Evolutionary conservation across 441 rosid genomes (phyloP).

Genomic region (Daphne laureola): DNA sequence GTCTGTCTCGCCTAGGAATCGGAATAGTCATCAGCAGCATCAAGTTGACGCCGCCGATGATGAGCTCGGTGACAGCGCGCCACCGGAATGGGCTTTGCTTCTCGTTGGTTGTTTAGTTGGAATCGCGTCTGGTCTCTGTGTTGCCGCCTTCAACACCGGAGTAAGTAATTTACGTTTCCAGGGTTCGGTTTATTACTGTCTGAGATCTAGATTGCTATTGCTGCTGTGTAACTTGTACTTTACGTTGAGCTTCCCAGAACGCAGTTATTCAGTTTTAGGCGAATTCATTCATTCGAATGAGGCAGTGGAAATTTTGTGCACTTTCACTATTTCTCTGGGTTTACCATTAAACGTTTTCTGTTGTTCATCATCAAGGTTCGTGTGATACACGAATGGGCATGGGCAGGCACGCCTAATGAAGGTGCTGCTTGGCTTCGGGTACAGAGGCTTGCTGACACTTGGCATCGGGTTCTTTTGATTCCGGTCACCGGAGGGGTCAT

Average conservation of each 20-base stretch:
- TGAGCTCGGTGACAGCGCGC: constrained; percentile 59
- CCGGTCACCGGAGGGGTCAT: constrained; percentile 94
- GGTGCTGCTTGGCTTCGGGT: constrained; percentile 97
- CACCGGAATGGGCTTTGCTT: constrained; percentile 91
- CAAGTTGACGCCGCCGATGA: constrained; percentile 32
- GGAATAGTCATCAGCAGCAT: constrained; percentile 13
- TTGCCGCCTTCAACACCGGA: constrained; percentile 86
- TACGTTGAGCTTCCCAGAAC: too few relatives aligned
- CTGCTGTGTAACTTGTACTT: too few relatives aligned
- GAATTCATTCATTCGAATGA: not conserved
- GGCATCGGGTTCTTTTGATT: constrained; percentile 91
- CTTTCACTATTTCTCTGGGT: too few relatives aligned
- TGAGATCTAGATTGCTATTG: constrained; percentile 17
- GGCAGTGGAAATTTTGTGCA: too few relatives aligned
- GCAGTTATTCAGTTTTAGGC: too few relatives aligned
- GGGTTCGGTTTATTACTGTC: not conserved
- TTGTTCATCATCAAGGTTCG: constrained; percentile 49
- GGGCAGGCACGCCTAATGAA: constrained; percentile 97
- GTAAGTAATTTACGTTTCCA: constrained; percentile 23
- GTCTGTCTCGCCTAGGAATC: constrained; percentile 14
- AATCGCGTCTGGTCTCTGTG: constrained; percentile 81
- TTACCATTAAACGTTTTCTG: not conserved
- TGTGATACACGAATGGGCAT: constrained; percentile 88
- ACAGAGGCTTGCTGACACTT: constrained; percentile 77
- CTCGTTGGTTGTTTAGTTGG: constrained; percentile 85